Conservation (phyloP, 305 asterid species). For the Fraxinus floribunda region DNA sequence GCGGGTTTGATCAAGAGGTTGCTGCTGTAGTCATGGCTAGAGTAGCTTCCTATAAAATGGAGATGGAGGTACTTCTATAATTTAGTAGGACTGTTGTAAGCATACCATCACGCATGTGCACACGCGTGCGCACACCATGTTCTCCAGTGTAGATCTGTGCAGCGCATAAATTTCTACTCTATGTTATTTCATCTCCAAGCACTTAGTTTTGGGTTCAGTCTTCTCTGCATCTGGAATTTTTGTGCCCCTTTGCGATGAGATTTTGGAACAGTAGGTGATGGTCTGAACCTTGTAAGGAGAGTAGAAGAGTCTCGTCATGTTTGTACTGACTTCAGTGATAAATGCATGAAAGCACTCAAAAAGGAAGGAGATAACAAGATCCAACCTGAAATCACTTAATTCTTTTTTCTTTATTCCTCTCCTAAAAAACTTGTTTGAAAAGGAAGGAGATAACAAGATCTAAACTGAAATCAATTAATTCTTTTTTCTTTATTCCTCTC, state of each 20-base stretch:
- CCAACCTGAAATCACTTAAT: background rate
- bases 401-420: background rate
- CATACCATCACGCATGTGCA: background rate
- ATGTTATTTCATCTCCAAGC: background rate
- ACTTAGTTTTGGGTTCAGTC: conserved; percentile 5
- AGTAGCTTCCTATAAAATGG: conserved; percentile 93
- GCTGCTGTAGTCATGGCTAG: conserved; percentile 97
- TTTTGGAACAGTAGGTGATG: conserved; percentile 1
- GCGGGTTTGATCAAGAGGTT: conserved; percentile 97
- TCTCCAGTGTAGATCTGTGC: conserved; percentile 7
- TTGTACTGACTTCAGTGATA: background rate
- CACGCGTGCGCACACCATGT: background rate
- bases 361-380: background rate
- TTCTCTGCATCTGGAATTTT: conserved; percentile 5
- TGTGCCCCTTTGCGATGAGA: background rate
- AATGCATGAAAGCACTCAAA: background rate
- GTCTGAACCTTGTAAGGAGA: background rate
- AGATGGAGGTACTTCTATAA: conserved; percentile 62
- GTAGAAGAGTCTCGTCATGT: background rate
- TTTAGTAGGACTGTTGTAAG: background rate
- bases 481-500: too few species aligned
- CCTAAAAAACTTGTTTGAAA: too few species aligned
- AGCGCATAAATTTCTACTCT: background rate
- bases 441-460: too few species aligned
- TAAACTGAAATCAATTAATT: too few species aligned